Evolutionary conservation across 805 yeast species (phyloP), one percentile per base, ranked within the genome.

Genomic region (Yamadazyma phyllophila): DNA sequence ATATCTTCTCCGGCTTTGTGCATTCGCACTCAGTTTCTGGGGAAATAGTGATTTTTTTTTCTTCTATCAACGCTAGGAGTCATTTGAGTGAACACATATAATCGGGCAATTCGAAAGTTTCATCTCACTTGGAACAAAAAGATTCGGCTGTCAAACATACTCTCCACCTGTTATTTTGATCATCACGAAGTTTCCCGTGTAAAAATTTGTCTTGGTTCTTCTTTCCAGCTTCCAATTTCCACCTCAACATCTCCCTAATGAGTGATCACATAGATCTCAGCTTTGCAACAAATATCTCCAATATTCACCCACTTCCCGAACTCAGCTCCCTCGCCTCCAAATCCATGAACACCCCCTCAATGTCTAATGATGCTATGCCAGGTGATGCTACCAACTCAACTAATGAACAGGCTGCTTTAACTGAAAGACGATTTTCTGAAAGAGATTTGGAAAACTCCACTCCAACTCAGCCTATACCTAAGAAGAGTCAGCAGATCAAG

Each of bases 401-500:
- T 3, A 11, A 10, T 29, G 31, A 29, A 11, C 31, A 4, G 9
- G 7, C 31, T 29, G 31, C 15, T 24, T 14, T 30, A 7, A n/a
- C 40, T 17, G 27, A 20, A 20, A 24, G 40, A 32, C 36, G 17
- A n/a, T 10, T 15, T 4, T n/a, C 11, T n/a, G 15, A 15, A n/a
- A 12, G 36, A 32, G 36, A n/a, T 6, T 20, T 20, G 16, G 36
- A 32, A n/a, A 26, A 33, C 17, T 33, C 33, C 10, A 41, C 44
- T 24, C 41, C 41, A 9, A 43, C 46, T 7, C 83, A 82, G 59
- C 95, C 96, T 9, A 88, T 89, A 36, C 96, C 97, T 20, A 84
- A 85, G 55, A 89, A 90, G 61, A 83, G 95, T 4, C 83, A 88
- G 37, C 76, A 82, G 47, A 85, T 88, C 60, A 88, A 88, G 63